These are phyloP conservation scores for Curvularia verruculosa DNA, from an alignment of 2,329 filamentous ascomycete species.

Conservation along the genomic window DNA sequence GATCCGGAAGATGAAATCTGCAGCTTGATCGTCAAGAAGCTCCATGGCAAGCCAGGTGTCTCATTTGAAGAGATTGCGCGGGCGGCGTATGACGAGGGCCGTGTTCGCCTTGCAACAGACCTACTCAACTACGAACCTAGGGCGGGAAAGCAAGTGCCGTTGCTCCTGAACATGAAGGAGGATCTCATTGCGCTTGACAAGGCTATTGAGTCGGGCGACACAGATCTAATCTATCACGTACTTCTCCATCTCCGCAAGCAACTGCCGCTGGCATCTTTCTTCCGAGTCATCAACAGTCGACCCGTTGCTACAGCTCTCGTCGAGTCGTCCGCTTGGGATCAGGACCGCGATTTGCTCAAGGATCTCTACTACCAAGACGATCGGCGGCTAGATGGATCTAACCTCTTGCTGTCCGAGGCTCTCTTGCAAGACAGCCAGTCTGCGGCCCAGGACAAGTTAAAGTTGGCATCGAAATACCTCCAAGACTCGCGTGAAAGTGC, in stretches of 20 bases:
- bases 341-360: conserved; percentile 84
- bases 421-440: conserved; percentile 73
- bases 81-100: conserved; percentile 91
- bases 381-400: conserved; percentile 82
- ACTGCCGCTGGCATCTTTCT: conserved; percentile 87
- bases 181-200: conserved; percentile 95
- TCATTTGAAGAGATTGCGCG: conserved; percentile 95
- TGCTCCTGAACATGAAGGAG: conserved; percentile 93
- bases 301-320: conserved; percentile 88
- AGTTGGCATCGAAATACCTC: conserved; percentile 82
- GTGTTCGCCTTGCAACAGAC: conserved; percentile 85
- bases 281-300: conserved; percentile 84
- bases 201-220: conserved; percentile 93
- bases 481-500: conserved; percentile 80
- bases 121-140: conserved; percentile 92
- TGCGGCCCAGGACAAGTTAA: conserved; percentile 81
- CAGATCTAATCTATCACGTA: conserved; percentile 89
- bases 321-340: conserved; percentile 78
- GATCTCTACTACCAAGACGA: conserved; percentile 98
- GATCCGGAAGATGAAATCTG: conserved; percentile 91
- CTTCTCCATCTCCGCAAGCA: conserved; percentile 88
- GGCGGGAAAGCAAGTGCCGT: conserved; percentile 92
- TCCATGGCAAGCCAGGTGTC: conserved; percentile 87
- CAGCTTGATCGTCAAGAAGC: conserved; percentile 80
- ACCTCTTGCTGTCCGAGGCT: conserved; percentile 85